Evolutionary conservation across 169 alveolate genomes (phyloP), one percentile per base, ranked within the genome.

Genomic region (Miamiensis avidus): DNA sequence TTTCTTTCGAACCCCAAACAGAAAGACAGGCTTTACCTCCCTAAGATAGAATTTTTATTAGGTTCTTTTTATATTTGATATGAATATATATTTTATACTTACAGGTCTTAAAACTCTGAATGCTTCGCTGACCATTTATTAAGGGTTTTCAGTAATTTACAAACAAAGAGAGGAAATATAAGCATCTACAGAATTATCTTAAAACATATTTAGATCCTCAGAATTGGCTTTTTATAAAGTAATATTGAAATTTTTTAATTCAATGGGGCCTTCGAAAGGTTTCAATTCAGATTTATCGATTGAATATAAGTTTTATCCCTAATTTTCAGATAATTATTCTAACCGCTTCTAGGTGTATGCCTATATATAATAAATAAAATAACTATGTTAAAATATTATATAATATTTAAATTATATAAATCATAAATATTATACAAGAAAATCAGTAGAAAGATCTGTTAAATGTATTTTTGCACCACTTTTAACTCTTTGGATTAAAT

Each of bases 21-120:
- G 77, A 34, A 79, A 79, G 64, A 79, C 84, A 34, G 26, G 76
- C 84, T n/a, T 29, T 34, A 15, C 84, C 84, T 49, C 76, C 84
- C 64, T 49, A 49, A 49, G 69, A 49, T 49, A 49, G 20, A 49
- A 49, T 11, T 4, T 11, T 11, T 11, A 11, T 49, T 11, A 11
- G 20, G 4, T 49, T 49, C 4, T 49, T 11, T 49, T 11, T 49
- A 11, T 49, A 11, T 49, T 49, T 11, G 20, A 11, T 11, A 11
- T 49, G 4, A 49, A 11, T 49, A 49, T 49, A 49, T n/a, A n/a
- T n/a, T n/a, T n/a, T n/a, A 11, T 11, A 49, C 4, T 49, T 49
- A 49, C 69, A 4, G 34, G 34, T 79, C 64, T 15, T 11, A 79
- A 29, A 15, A 79, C 84, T 79, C 84, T 79, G 0, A 25, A 27